phyloP scores from a whole-genome alignment of 331 rosid species.

The Quercus lobata region DNA sequence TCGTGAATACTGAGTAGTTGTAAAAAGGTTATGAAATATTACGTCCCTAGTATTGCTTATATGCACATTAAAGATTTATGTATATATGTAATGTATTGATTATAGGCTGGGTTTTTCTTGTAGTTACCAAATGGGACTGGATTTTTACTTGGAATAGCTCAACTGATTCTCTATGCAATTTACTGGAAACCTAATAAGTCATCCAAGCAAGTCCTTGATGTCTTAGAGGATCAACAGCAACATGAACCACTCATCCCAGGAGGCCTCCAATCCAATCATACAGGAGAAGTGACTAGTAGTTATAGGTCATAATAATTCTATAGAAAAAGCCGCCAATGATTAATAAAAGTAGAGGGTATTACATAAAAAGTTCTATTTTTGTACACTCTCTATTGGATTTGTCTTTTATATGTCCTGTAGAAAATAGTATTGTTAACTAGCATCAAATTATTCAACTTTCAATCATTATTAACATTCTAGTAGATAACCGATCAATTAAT shows the following conservation, averaged over 20 bases:
- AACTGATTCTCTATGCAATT: constrained; percentile 37
- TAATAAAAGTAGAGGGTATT: background rate
- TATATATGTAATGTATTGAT: background rate
- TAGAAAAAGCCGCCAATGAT: background rate
- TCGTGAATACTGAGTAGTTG: too few relatives aligned
- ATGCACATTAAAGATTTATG: too few relatives aligned
- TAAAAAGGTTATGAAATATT: too few relatives aligned
- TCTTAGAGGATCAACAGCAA: constrained; percentile 20
- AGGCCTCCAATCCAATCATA: background rate
- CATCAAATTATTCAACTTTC: too few relatives aligned
- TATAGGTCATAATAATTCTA: background rate
- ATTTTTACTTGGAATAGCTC: constrained; percentile 44
- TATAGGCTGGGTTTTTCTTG: background rate
- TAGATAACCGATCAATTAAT: too few relatives aligned
- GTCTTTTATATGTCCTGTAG: background rate
- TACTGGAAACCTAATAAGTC: constrained; percentile 49
- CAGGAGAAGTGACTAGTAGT: background rate
- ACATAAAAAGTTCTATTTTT: background rate
- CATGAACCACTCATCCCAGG: constrained; percentile 15
- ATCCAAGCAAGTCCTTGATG: constrained; percentile 4
- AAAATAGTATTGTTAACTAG: background rate
- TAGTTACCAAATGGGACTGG: constrained; percentile 66
- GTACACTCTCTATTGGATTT: background rate
- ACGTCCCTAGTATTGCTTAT: too few relatives aligned
- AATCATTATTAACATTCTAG: background rate